Conservation (phyloP, 441 rosid genomes). For the Gossypium trilobum region DNA sequence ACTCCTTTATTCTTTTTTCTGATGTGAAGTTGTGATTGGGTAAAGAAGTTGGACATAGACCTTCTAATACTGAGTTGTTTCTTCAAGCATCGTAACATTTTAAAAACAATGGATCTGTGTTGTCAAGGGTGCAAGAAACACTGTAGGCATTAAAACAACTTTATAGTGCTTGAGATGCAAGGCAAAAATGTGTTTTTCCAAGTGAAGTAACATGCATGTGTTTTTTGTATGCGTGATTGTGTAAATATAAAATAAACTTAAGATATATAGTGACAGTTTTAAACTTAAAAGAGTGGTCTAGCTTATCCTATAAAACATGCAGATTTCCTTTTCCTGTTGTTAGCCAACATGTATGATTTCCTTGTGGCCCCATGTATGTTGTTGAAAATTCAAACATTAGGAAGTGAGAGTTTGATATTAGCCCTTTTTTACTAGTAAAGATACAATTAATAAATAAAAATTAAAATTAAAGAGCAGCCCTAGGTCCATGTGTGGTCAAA, state of each 20-base stretch:
- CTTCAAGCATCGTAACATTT: not conserved
- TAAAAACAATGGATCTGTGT: not conserved
- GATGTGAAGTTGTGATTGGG: not conserved
- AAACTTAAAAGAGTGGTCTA: not conserved
- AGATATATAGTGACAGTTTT: not conserved
- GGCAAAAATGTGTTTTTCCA: not conserved
- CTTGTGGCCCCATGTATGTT: not conserved
- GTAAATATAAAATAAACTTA: not conserved
- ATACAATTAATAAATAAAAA: not conserved
- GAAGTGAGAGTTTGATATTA: not conserved
- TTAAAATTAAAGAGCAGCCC: not conserved
- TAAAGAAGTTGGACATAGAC: not conserved
- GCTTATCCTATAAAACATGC: not conserved
- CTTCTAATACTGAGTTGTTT: not conserved
- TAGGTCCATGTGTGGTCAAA: not conserved
- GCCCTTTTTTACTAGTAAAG: not conserved
- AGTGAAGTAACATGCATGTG: not conserved
- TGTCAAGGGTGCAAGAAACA: not conserved
- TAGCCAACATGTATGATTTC: not conserved
- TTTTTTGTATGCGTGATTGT: not conserved
- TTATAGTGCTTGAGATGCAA: not conserved
- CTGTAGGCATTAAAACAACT: not conserved
- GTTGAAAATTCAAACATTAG: not conserved
- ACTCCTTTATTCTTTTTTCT: slow-evolving; percentile 7
- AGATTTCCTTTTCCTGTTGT: not conserved